Evolutionary conservation across 768 basidiomycete species (phyloP), one percentile per base, ranked within the genome.

Genomic region (Tricholoma flavovirens): DNA sequence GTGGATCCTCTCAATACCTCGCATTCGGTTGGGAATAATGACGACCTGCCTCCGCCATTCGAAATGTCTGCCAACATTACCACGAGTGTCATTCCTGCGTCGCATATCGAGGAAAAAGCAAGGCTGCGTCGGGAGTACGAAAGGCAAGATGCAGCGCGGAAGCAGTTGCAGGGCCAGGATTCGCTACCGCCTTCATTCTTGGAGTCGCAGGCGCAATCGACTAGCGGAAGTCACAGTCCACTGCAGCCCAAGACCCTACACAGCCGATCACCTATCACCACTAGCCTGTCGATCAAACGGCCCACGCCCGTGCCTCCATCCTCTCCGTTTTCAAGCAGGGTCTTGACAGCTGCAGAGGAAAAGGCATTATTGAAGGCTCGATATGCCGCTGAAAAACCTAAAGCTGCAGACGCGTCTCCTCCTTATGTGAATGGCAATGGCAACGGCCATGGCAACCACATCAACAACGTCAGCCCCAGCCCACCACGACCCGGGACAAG

Each of bases 281-380:
- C 57, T 57, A 32, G 68, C 55, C 7, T 62, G 46, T 38, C 60
- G 46, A n/a, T 46, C 53, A 50, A 56, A 22, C 58, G 65, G 3
- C 64, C 62, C 17, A 63, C 72, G 49, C 72, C 76, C 21, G 63
- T 73, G 17, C 75, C 77, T 3, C 49, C 69, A 8, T 67, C 74
- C 4, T 73, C 75, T 6, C 58, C 65, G 12, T 54, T 64, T 15
- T 58, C 70, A 1, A 59, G 62, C 45, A 55, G 68, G 33, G 55
- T 77, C 0, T 69, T 90, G 51, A 84, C 85, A 1, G 90, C 90
- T 2, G 83, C 82, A 0, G 89, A 92, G 62, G 90, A 93, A 70
- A 92, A 93, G 72, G 87, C 86, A 19, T 67, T 81, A 55, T 67
- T 92, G 10, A 75, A 73, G 35, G 85, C 86, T 4, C 79, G 77